These are phyloP conservation scores for Nannochloropsis salina DNA, from an alignment of 108 stramenopile genomes.

Conservation along the genomic window DNA sequence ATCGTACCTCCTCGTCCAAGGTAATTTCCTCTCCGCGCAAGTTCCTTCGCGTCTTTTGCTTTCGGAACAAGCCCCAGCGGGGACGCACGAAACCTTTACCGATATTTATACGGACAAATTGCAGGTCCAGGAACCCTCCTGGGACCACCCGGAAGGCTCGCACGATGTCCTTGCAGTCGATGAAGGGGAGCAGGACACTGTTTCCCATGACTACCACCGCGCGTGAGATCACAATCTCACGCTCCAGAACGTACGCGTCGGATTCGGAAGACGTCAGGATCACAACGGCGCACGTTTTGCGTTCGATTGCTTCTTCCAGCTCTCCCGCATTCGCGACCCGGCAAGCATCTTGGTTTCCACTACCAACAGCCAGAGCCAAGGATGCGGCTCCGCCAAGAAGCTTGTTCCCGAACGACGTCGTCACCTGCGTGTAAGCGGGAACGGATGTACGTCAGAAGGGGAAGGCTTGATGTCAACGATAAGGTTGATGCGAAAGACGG, in stretches of 20 bases:
- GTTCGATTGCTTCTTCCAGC: not conserved
- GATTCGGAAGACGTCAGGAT: not conserved
- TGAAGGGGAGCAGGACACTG: not conserved
- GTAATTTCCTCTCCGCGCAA: not conserved
- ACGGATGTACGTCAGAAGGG: no score
- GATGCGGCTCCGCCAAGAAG: not conserved
- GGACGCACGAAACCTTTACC: not conserved
- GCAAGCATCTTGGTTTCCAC: not conserved
- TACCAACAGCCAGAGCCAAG: not conserved
- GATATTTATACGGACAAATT: conserved; percentile 6
- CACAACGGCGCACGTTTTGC: not conserved
- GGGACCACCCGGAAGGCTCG: not conserved
- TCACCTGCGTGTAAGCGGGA: no score
- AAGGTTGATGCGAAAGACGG: no score
- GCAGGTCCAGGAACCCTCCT: not conserved
- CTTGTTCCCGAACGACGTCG: no score
- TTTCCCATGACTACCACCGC: not conserved
- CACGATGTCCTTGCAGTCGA: not conserved
- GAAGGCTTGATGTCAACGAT: no score
- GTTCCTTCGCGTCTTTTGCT: not conserved
- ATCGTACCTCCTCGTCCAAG: conserved; percentile 1
- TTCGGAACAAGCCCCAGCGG: not conserved
- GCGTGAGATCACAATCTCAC: not conserved
- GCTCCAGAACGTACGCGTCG: not conserved
- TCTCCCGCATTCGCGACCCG: not conserved